Evolutionary conservation across 2,329 filamentous ascomycete species (phyloP), one percentile per base, ranked within the genome.

Genomic region (Colletotrichum shisoi): DNA sequence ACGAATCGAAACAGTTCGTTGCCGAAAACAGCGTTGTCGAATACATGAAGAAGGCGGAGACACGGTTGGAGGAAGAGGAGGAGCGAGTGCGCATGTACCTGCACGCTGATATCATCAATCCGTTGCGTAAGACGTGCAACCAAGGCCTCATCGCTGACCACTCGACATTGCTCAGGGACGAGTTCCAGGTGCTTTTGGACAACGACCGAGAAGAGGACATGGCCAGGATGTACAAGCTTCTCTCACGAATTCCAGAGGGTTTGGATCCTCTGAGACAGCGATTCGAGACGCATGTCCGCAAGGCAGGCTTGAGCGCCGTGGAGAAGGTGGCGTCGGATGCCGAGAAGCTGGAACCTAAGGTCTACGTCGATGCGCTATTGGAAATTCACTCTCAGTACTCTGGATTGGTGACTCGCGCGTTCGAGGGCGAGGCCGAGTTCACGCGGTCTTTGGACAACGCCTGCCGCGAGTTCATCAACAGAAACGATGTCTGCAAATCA

Each of bases 31-130:
- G 91, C 70, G 93, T 99, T 4, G 94, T 99, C 40, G 95, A 99
- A 76, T 99, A 98, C 80, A 98, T 99, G 95, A 98, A 98, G 84
- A 99, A 99, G 85, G 96, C 95, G 0, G 94, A 98, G 80, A 81
- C 88, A 48, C 89, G 95, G 39, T 81, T 99, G 68, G 88, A 92
- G 8, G 95, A 99, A 79, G 95, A 99, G 79, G 95, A 96, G 80
- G 92, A 94, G 75, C 92, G 95, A 31, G 95, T 99, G 11, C 89
- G 89, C 71, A 88, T 98, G 75, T 99, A 96, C 75, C 84, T 99
- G 52, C 93, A 98, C 74, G 87, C 89, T 42, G 95, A 99, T 78
- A 97, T 98, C 65, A 91, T 92, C 72, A 81, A 89, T 8, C 89
- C 89, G 17, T 82, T 99, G 62, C 96, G 94, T 81, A 93, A 92